Base-by-base conservation (phyloP, 1,284 basidiomycete genomes). In the Cutaneotrichosporon curvatum region DNA sequence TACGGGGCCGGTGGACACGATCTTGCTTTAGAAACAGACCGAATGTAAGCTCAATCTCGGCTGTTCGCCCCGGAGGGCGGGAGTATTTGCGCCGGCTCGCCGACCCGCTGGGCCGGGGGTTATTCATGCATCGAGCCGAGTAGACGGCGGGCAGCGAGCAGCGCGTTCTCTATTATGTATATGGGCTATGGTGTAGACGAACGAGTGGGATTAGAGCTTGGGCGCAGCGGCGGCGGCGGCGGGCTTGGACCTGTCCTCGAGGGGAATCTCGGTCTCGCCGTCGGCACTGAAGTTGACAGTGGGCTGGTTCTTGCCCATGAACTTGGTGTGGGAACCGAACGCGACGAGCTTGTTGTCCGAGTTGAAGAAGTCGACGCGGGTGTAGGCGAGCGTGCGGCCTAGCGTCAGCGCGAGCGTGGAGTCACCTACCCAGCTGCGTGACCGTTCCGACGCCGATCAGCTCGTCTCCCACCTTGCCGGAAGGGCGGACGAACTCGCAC, bases 281-380 rank as follows among this genome's bases (percentile, higher is more conserved):
- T 70, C 67, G 18, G 46, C 37, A 19, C 52, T 56, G 50, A 70
- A 70, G 4, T 28, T 22, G 4, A 53, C 55, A 6, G 45, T 47
- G 7, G 57, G 54, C 19, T 51, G 53, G 35, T 53, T 56, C 11
- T 57, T 53, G 46, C 61, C 66, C 59, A 72, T 63, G 33, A 64
- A 60, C 51, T 72, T 72, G 18, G 70, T 72, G 57, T 72, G 70
- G 35, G 54, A 59, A 11, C 69, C 70, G 49, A 62, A 69, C 4
- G 70, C 70, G n/a, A 70, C 62, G 12, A 71, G 42, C 50, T 65
- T 65, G 25, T 59, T 52, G n/a, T 62, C 51, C 19, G 51, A 34
- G 25, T 59, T 57, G 49, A 58, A 67, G 45, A 70, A 70, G 23
- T 58, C 60, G 44, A 68, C 62, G 43, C 62, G 47, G 4, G 67